Conservation (phyloP, 176 grass and related monocot species). For the Rhynchospora pubera region DNA sequence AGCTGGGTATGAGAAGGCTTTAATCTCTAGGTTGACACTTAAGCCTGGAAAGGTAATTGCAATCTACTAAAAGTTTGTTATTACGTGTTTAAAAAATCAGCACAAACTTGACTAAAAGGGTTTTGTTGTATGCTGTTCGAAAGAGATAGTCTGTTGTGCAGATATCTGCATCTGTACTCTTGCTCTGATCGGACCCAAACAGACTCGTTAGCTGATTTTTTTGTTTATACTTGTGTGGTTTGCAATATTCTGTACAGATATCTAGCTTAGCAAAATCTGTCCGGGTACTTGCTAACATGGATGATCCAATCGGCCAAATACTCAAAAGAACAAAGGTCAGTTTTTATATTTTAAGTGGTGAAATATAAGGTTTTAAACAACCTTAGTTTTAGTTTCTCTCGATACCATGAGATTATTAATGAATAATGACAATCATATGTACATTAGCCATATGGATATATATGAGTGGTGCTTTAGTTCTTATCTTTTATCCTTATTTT, state of each 20-base stretch:
- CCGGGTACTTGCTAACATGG: conserved; percentile 79
- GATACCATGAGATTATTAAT: background rate
- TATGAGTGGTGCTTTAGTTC: background rate
- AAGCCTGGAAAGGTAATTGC: conserved; percentile 66
- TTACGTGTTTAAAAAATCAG: background rate
- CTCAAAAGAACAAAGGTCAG: conserved; percentile 71
- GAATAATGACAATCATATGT: background rate
- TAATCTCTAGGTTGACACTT: conserved; percentile 74
- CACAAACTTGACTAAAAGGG: background rate
- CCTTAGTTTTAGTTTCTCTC: background rate
- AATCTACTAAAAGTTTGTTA: background rate
- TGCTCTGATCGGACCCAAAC: background rate
- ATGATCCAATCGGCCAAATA: conserved; percentile 77
- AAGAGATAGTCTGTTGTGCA: background rate
- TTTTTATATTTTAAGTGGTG: conserved; percentile 5
- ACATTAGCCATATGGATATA: conserved; percentile 15
- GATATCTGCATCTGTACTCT: background rate
- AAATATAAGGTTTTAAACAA: conserved; percentile 7
- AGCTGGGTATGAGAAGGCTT: conserved; percentile 66
- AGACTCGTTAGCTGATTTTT: conserved; percentile 11
- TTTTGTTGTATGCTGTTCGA: background rate
- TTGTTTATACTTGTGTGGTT: background rate
- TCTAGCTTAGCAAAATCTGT: conserved; percentile 77
- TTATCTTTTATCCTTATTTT: background rate
- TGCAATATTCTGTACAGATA: conserved; percentile 49